phyloP scores from a whole-genome alignment of 306 rosid species.

The Prosopis cineraria region DNA sequence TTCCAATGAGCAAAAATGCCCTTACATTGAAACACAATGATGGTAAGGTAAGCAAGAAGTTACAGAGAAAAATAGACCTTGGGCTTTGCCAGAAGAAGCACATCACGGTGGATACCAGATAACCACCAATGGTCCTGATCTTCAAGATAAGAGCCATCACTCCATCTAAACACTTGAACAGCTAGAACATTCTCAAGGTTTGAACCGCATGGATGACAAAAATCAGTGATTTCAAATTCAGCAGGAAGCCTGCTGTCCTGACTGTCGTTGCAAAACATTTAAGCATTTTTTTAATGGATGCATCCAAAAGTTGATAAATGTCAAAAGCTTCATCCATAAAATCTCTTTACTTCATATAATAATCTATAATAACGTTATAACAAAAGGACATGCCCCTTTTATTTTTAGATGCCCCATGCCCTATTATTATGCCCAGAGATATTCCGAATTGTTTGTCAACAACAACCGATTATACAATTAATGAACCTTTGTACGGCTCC shows the following conservation, averaged over 20 bases:
- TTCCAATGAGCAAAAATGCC: neutral
- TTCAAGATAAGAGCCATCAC: constrained; percentile 96
- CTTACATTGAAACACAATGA: neutral
- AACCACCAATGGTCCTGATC: constrained; percentile 99
- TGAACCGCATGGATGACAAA: constrained; percentile 76
- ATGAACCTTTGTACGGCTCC: neutral
- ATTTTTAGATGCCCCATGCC: constrained; percentile 14
- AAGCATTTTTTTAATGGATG: constrained; percentile 36
- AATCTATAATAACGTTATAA: neutral
- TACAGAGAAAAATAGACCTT: constrained; percentile 55
- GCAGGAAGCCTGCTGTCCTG: constrained; percentile 98
- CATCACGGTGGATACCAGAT: constrained; percentile 95
- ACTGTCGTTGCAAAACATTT: constrained; percentile 64
- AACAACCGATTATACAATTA: neutral
- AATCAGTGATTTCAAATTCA: constrained; percentile 90
- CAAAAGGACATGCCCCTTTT: neutral
- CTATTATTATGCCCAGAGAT: neutral
- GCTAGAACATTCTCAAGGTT: constrained; percentile 72
- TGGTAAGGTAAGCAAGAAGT: neutral
- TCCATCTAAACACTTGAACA: constrained; percentile 95
- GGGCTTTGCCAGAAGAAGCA: constrained; percentile 90
- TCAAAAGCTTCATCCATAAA: constrained; percentile 9
- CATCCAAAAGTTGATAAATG: constrained; percentile 17
- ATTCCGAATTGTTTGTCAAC: neutral
- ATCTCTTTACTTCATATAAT: constrained; percentile 23